phyloP scores from a whole-genome alignment of 768 basidiomycete species.

The Lentinula sp. region DNA sequence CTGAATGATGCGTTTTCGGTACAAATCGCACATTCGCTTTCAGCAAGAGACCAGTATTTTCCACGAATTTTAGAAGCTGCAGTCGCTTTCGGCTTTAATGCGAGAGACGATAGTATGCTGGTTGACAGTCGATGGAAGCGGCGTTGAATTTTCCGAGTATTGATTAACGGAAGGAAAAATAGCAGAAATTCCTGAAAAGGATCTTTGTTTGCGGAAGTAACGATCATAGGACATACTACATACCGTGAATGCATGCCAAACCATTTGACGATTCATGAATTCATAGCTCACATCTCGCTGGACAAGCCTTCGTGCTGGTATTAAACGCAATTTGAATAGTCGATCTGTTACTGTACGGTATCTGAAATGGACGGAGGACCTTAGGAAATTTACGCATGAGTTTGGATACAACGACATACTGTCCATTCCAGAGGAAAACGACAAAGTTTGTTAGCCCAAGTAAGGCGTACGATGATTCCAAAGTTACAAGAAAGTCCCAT shows the following conservation, averaged over 20 bases:
- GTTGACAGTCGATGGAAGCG: conserved; percentile 35
- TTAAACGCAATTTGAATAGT: conserved; percentile 65
- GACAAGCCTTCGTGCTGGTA: conserved; percentile 62
- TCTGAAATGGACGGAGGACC: conserved; percentile 33
- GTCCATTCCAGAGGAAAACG: conserved; percentile 80
- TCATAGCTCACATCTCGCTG: conserved; percentile 92
- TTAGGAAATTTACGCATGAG: neutral
- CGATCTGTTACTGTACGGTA: conserved; percentile 84
- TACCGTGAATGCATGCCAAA: conserved; percentile 98
- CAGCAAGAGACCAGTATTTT: conserved; percentile 63
- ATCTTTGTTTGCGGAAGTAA: neutral
- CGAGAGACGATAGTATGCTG: conserved; percentile 22
- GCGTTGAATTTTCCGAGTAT: conserved; percentile 57
- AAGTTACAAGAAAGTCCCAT: conserved; percentile 61
- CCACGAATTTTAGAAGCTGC: conserved; percentile 28
- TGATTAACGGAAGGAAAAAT: conserved; percentile 85
- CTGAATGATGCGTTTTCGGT: conserved; percentile 65
- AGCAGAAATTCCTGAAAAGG: conserved; percentile 81
- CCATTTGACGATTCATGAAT: conserved; percentile 99
- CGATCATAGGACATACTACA: conserved; percentile 18
- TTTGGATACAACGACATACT: conserved; percentile 38
- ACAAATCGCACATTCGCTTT: conserved; percentile 87
- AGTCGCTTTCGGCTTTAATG: conserved; percentile 8
- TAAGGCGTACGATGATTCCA: conserved; percentile 63
- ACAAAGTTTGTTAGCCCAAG: conserved; percentile 72